Percentiles rank a stretch among this genome's conserved stretches.
Conservation (phyloP, 1,284 basidiomycete genomes). For the Puccinia polysora region DNA sequence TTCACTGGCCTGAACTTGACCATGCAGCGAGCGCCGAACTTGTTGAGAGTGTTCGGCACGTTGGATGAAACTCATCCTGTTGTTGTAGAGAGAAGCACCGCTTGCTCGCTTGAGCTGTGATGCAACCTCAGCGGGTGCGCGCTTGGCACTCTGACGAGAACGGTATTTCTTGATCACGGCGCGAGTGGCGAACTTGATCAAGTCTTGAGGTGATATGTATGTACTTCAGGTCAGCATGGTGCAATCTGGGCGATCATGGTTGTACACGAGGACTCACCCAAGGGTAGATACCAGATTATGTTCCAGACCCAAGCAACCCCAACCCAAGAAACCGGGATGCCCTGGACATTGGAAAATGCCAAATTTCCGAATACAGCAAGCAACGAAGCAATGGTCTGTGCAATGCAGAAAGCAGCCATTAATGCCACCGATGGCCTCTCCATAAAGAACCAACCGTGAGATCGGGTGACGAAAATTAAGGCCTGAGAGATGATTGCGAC, state of each 20-base stretch:
- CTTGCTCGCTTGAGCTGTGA: conserved; percentile 75
- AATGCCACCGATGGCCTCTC: conserved; percentile 40
- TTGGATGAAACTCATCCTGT: conserved; percentile 82
- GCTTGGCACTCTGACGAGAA: conserved; percentile 17
- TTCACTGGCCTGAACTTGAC: conserved; percentile 17
- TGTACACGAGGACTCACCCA: conserved; percentile 28
- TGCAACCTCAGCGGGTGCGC: conserved; percentile 52
- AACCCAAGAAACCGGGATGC: conserved; percentile 77
- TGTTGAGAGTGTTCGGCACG: conserved; percentile 57
- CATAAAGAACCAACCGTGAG: conserved; percentile 43
- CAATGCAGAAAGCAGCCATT: conserved; percentile 35
- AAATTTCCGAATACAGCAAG: conserved; percentile 30
- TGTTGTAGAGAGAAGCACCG: conserved; percentile 83
- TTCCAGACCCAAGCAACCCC: conserved; percentile 67
- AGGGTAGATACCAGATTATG: conserved; percentile 34
- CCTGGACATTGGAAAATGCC: conserved; percentile 31
- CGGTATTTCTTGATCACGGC: conserved; percentile 60
- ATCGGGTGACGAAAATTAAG: conserved; percentile 44
- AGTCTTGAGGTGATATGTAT: conserved; percentile 63
- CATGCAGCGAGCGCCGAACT: conserved; percentile 2
- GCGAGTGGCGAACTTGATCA: conserved; percentile 82
- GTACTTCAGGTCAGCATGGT: background rate
- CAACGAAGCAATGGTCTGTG: conserved; percentile 38
- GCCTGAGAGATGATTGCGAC: conserved; percentile 44
- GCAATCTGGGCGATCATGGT: background rate